phyloP scores from a whole-genome alignment of 148 eudicot species.

The Cornus controversa region DNA sequence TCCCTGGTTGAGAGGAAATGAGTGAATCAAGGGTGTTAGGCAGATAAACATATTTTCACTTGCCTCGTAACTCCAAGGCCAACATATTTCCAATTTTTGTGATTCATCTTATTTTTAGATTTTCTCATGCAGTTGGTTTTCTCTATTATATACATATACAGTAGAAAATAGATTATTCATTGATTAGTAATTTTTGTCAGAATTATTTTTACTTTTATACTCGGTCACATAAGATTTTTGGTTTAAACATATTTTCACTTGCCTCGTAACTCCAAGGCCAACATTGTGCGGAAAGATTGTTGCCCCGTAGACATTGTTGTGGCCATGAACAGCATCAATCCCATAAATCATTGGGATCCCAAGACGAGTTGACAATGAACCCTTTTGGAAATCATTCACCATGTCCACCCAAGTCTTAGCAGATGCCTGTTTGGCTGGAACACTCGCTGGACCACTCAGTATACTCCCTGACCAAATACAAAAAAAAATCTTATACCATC shows the following conservation, averaged over 20 bases:
- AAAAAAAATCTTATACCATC: not conserved
- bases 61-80: constrained; percentile 72
- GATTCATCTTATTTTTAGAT: no score
- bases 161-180: no score
- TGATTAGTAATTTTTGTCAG: no score
- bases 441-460: constrained; percentile 71
- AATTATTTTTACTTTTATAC: no score
- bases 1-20: constrained; percentile 7
- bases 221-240: no score
- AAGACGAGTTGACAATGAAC: constrained; percentile 53
- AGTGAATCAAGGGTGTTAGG: not conserved
- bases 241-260: constrained; percentile 1
- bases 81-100: no score
- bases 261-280: constrained; percentile 69
- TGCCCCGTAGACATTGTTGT: constrained; percentile 62
- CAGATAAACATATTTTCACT: not conserved
- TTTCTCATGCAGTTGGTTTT: no score
- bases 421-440: constrained; percentile 46
- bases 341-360: constrained; percentile 73
- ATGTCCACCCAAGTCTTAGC: constrained; percentile 53
- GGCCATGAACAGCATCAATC: constrained; percentile 73
- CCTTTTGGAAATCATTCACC: constrained; percentile 59
- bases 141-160: no score
- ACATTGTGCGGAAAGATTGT: constrained; percentile 71
- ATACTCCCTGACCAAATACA: constrained; percentile 50